These are phyloP conservation scores for Blastobotrys parvus DNA, from an alignment of 805 yeast genomes.

Conservation along the genomic window DNA sequence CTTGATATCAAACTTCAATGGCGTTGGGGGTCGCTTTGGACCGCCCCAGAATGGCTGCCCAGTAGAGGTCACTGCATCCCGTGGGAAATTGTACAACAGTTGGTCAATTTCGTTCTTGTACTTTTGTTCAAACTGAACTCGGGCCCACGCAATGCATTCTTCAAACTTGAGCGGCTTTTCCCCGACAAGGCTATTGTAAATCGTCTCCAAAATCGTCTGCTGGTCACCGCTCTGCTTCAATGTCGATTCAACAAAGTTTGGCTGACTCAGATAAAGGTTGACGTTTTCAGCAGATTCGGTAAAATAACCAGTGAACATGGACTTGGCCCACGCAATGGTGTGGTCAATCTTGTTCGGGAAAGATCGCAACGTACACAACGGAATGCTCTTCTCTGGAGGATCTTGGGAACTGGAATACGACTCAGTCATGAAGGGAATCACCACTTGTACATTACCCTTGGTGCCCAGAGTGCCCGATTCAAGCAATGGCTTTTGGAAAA, in stretches of 20 bases:
- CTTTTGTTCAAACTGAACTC: slow-evolving; percentile 77
- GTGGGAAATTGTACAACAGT: slow-evolving; percentile 88
- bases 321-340: slow-evolving; percentile 98
- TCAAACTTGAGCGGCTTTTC: slow-evolving; percentile 85
- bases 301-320: slow-evolving; percentile 86
- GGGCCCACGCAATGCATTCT: slow-evolving; percentile 94
- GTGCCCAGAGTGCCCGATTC: slow-evolving; percentile 98
- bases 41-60: slow-evolving; percentile 98
- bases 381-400: slow-evolving; percentile 97
- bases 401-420: slow-evolving; percentile 94
- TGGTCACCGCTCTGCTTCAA: slow-evolving; percentile 90
- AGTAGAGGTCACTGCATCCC: slow-evolving; percentile 78
- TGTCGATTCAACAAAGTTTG: slow-evolving; percentile 84
- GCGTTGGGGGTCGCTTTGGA: slow-evolving; percentile 90
- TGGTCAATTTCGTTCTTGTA: slow-evolving; percentile 82
- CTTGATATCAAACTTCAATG: slow-evolving; percentile 68
- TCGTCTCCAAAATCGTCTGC: slow-evolving; percentile 76
- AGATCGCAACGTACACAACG: slow-evolving; percentile 92
- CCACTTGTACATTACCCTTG: slow-evolving; percentile 96
- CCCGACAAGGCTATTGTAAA: slow-evolving; percentile 56
- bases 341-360: slow-evolving; percentile 98
- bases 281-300: slow-evolving; percentile 89
- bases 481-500: slow-evolving; percentile 79
- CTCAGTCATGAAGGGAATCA: slow-evolving; percentile 89
- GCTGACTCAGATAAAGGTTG: slow-evolving; percentile 81